Evolutionary conservation across 163 green algal genomes (phyloP).

Genomic region (Scenedesmus sp.): DNA sequence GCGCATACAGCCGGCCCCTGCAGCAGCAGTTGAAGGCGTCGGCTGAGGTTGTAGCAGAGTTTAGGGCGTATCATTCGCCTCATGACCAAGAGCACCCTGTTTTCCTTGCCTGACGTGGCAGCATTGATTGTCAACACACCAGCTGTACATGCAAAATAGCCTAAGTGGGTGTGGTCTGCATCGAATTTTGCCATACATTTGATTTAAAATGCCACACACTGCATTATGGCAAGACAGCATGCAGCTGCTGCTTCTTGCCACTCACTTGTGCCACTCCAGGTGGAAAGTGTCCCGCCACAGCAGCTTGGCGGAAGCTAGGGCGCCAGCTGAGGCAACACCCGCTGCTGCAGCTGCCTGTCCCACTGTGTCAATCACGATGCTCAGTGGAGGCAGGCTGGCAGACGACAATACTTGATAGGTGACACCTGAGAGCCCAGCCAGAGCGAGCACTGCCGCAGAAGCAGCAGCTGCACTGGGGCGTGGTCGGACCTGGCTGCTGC

Average conservation of each 20-base stretch:
- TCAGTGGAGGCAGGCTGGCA: background rate
- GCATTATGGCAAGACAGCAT: background rate
- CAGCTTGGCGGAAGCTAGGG: constrained; percentile 38
- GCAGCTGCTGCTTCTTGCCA: background rate
- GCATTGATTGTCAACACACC: background rate
- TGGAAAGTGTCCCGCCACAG: constrained; percentile 59
- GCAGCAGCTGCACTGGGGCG: background rate
- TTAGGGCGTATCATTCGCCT: background rate
- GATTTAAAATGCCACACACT: background rate
- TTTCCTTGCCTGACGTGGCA: background rate
- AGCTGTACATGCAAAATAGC: background rate
- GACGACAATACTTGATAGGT: background rate
- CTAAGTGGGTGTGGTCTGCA: too few relatives aligned
- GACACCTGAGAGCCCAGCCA: background rate
- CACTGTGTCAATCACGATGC: background rate
- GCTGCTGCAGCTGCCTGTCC: background rate
- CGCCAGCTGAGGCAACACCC: background rate
- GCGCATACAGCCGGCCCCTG: constrained; percentile 65
- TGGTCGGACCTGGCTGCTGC: background rate
- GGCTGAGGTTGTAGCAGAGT: background rate
- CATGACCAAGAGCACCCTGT: background rate
- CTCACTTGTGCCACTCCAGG: constrained; percentile 62
- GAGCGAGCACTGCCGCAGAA: background rate
- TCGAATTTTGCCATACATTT: background rate
- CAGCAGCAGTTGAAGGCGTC: background rate